Evolutionary conservation across 495 filamentous ascomycete genomes (phyloP).

Genomic region (Aspergillus asperescens): DNA sequence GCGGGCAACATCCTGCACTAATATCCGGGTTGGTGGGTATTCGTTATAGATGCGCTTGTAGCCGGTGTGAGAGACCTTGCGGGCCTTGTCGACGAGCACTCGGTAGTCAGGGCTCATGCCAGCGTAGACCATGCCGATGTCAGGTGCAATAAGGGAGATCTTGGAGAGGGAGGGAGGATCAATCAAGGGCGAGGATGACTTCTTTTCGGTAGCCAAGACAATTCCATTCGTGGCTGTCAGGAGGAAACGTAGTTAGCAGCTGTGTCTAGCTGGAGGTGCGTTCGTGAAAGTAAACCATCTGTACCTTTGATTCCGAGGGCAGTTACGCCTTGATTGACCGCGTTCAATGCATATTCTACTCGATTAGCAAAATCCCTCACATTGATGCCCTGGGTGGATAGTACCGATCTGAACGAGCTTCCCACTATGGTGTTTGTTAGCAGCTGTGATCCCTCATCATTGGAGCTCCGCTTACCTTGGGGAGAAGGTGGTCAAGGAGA

Average conservation of each 20-base stretch:
- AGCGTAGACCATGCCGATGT: constrained; percentile 99
- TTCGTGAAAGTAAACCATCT: too few species aligned
- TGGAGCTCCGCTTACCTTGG: constrained; percentile 69
- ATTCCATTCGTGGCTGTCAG: constrained; percentile 88
- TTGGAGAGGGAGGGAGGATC: constrained; percentile 93
- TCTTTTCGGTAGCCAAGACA: constrained; percentile 98
- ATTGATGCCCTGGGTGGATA: constrained; percentile 1
- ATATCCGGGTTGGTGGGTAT: constrained; percentile 96
- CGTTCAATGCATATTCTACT: constrained; percentile 96
- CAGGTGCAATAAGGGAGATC: constrained; percentile 93
- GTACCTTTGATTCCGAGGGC: constrained; percentile 96
- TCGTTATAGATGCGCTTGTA: constrained; percentile 99
- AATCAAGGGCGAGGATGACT: constrained; percentile 93
- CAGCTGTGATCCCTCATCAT: constrained; percentile 14
- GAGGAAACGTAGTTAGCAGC: constrained; percentile 8
- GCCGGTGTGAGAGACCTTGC: constrained; percentile 96
- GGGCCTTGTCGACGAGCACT: constrained; percentile 93
- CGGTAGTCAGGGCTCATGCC: constrained; percentile 99
- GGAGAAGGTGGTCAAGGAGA: constrained; percentile 99
- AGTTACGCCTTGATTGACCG: constrained; percentile 98
- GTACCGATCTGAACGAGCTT: constrained; percentile 77
- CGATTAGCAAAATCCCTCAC: constrained; percentile 12
- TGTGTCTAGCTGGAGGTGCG: neutral
- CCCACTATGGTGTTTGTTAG: constrained; percentile 62
- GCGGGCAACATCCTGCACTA: constrained; percentile 96